phyloP scores from a whole-genome alignment of 257 asterid species.

The Buddleja alternifolia region DNA sequence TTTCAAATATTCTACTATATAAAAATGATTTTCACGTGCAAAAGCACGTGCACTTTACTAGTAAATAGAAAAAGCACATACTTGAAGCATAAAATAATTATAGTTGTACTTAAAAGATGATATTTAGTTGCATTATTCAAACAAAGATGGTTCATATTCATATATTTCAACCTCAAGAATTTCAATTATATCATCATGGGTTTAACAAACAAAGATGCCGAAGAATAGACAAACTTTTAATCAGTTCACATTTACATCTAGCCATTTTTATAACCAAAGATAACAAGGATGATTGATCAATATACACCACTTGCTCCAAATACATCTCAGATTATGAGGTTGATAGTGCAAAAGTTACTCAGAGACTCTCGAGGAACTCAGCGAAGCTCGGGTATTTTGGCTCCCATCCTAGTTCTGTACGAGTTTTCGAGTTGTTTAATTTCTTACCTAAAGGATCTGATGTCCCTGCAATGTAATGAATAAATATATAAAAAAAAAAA shows the following conservation, averaged over 20 bases:
- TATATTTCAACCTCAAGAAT: neutral
- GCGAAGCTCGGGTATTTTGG: slow-evolving; percentile 84
- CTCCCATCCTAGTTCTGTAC: slow-evolving; percentile 82
- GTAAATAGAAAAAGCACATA: too few species aligned
- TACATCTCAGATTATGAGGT: neutral
- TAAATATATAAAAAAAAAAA: too few species aligned
- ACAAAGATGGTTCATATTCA: too few species aligned
- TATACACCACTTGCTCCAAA: slow-evolving; percentile 20
- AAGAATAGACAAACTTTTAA: slow-evolving; percentile 12
- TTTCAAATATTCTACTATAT: too few species aligned
- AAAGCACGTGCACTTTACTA: too few species aligned
- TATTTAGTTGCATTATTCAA: neutral
- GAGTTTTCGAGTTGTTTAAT: slow-evolving; percentile 75
- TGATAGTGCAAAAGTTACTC: slow-evolving; percentile 20
- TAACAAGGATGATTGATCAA: neutral
- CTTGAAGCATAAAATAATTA: too few species aligned
- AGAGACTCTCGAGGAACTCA: slow-evolving; percentile 69
- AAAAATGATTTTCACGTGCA: too few species aligned
- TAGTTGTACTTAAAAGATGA: neutral
- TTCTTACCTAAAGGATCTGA: slow-evolving; percentile 82
- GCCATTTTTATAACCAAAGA: neutral
- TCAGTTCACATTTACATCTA: neutral
- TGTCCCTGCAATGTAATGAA: slow-evolving; percentile 80
- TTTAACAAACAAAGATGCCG: slow-evolving; percentile 4
- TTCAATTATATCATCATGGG: slow-evolving; percentile 3